Conservation (phyloP, 805 yeast species). For the Saccharomycopsis fermentans region DNA sequence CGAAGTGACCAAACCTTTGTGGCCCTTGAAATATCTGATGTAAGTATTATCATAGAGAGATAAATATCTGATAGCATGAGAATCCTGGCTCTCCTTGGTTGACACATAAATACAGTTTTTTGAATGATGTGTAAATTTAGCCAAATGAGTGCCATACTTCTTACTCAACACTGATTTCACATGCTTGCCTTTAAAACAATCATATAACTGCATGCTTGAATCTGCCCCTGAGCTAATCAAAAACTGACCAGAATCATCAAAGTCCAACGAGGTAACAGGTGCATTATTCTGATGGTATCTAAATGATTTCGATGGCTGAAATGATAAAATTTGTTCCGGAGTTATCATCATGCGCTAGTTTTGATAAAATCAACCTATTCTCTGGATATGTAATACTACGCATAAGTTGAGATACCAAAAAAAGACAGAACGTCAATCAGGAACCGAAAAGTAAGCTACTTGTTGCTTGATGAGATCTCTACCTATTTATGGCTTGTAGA, state of each 20-base stretch:
- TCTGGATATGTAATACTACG: too few relatives aligned
- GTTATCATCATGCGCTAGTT: conserved; percentile 19
- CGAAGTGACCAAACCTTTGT: conserved; percentile 61
- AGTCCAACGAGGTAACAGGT: conserved; percentile 61
- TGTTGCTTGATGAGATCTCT: too few relatives aligned
- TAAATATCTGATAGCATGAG: conserved; percentile 65
- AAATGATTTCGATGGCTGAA: conserved; percentile 39
- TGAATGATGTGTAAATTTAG: conserved; percentile 69
- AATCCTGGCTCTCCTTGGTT: conserved; percentile 44
- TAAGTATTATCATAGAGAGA: conserved; percentile 70
- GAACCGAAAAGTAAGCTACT: too few relatives aligned
- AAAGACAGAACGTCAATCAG: too few relatives aligned
- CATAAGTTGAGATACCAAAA: too few relatives aligned
- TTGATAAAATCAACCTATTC: too few relatives aligned
- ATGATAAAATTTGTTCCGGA: conserved; percentile 23
- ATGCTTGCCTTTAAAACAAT: conserved; percentile 56
- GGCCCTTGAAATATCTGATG: conserved; percentile 81
- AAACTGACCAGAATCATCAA: conserved; percentile 75
- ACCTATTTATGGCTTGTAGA: too few relatives aligned
- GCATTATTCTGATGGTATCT: conserved; percentile 37
- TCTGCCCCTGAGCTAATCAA: conserved; percentile 70
- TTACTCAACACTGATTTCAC: conserved; percentile 65
- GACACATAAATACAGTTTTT: conserved; percentile 74
- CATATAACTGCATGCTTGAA: conserved; percentile 77
- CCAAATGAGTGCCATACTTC: conserved; percentile 87